Base-by-base conservation (phyloP, 2,329 filamentous ascomycete genomes). In the Cytospora mali region DNA sequence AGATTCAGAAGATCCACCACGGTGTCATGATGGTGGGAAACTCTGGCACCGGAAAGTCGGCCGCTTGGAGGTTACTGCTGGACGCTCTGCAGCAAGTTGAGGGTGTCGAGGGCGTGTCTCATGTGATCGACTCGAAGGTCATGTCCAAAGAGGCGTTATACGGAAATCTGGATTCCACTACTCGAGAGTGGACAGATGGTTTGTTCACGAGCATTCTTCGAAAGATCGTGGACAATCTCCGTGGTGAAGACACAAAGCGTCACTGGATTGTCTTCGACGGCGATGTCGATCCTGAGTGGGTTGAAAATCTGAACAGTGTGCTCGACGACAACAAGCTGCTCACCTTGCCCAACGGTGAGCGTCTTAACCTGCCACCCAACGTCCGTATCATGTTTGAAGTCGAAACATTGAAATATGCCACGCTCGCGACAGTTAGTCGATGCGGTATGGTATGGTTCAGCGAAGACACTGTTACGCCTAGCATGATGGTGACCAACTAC, bases 401-500 rank as follows among this genome's bases (percentile, higher is more conserved):
- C 39, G 96, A 99, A 79, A 98, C 89, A 3, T 82, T 99, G 64
- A 97, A 96, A 74, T 99, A 99, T 74, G 95, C 95, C 42, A 99
- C 95, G 0, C 85, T 99, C 51, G 95, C 95, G 61, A 99, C 95
- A n/a, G 95, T 99, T 72, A 96, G 91, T 88, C 93, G 95, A 79
- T 99, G 95, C 75, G 95, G 95, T 83, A 99, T 99, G 95, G 96
- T 99, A 16, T 99, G 95, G 95, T 99, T 98, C 79, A 99, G 93
- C 73, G 94, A 97, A 71, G 96, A 99, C 72, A 98, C 93, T 29
- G 94, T 99, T 48, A 94, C 92, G 33, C 86, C 94, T 1, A 85
- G 85, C 68, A 97, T 99, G 90, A 91, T 98, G 87, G 89, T 98
- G 48, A 83, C 87, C 66, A 92, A 98, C 76, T 97, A 99, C 71